A percentile compares a stretch with the other conserved stretches of the same genome.
Evolutionary conservation across 257 asterid genomes (phyloP).

Genomic region (Orobanche coerulescens): DNA sequence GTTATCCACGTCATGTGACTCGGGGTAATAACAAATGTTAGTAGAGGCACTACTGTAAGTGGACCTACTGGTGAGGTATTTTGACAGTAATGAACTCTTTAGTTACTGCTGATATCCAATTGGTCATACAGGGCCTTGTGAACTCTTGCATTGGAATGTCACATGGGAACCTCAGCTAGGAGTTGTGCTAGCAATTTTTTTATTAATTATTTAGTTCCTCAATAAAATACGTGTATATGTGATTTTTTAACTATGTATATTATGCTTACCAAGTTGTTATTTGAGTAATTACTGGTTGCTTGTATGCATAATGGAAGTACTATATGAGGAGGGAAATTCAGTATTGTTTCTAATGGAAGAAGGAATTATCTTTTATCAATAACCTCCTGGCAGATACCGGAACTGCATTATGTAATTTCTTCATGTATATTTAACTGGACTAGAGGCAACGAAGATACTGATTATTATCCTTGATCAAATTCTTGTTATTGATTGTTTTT

Average conservation of each 20-base stretch:
- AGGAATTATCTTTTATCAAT: not conserved
- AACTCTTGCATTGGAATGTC: conserved; percentile 32
- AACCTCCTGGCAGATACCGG: not conserved
- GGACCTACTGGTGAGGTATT: conserved; percentile 34
- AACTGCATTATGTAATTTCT: not conserved
- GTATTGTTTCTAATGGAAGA: not conserved
- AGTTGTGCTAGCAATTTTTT: conserved; percentile 15
- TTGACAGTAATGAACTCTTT: not conserved
- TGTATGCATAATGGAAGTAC: not conserved
- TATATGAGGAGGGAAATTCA: not conserved
- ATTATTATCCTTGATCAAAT: too few relatives aligned
- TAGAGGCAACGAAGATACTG: not conserved
- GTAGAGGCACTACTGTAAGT: not conserved
- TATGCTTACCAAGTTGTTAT: too few relatives aligned
- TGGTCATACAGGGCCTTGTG: conserved; percentile 31
- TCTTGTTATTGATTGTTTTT: not conserved
- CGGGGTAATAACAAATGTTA: conserved; percentile 42
- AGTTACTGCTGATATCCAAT: conserved; percentile 22
- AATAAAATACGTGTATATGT: too few relatives aligned
- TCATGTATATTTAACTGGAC: not conserved
- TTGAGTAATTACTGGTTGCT: too few relatives aligned
- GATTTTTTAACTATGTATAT: too few relatives aligned
- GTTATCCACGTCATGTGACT: conserved; percentile 44
- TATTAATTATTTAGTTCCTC: not conserved
- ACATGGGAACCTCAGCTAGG: conserved; percentile 32